Conservation (phyloP, 768 basidiomycete species). For the Kwoniella shandongensis region DNA sequence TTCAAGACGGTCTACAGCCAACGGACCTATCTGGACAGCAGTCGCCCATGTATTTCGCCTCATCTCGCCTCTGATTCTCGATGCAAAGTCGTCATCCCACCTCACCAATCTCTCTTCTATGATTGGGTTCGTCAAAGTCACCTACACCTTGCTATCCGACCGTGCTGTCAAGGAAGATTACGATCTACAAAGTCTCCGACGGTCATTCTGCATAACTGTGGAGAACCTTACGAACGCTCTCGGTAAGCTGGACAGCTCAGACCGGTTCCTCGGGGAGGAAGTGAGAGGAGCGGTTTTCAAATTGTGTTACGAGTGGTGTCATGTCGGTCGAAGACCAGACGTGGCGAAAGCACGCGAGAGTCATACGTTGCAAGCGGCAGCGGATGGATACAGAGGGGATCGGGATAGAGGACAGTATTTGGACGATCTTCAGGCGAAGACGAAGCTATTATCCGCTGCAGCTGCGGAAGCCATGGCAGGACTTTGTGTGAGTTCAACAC, state of each 20-base stretch:
- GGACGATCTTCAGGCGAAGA: conserved; percentile 60
- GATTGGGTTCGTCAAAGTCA: conserved; percentile 81
- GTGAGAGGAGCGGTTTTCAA: conserved; percentile 78
- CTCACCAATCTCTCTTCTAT: conserved; percentile 74
- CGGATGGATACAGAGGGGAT: conserved; percentile 61
- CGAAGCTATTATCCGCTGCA: conserved; percentile 70
- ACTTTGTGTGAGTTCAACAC: conserved; percentile 67
- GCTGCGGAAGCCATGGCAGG: conserved; percentile 85
- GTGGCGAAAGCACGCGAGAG: conserved; percentile 68
- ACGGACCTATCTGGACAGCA: conserved; percentile 70
- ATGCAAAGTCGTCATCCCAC: conserved; percentile 67
- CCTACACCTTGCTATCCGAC: conserved; percentile 71
- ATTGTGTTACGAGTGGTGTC: conserved; percentile 91
- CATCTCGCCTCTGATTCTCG: conserved; percentile 72
- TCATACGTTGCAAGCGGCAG: conserved; percentile 68
- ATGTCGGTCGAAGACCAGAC: conserved; percentile 73
- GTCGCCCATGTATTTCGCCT: conserved; percentile 85
- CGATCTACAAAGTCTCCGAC: conserved; percentile 74
- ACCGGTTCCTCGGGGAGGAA: conserved; percentile 71
- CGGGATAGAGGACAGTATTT: conserved; percentile 58
- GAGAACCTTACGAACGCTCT: conserved; percentile 80
- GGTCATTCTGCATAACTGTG: conserved; percentile 86
- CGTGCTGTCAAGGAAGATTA: conserved; percentile 72
- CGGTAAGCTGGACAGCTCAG: conserved; percentile 64
- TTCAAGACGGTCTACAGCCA: conserved; percentile 67